Conservation (phyloP, 768 basidiomycete genomes). For the Auriculariales sp. region DNA sequence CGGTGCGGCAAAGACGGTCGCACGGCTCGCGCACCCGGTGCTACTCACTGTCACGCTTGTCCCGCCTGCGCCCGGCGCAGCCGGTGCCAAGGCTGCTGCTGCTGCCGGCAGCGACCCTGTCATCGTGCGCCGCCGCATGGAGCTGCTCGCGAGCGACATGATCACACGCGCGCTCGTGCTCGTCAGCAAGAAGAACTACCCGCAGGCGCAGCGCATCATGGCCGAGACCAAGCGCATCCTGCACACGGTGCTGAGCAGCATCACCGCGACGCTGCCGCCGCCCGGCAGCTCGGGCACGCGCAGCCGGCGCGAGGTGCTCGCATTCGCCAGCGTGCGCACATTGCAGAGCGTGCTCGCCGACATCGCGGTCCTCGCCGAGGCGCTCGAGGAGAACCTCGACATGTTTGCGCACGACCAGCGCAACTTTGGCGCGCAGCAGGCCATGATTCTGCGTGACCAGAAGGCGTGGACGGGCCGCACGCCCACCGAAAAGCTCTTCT, state of each 20-base stretch:
- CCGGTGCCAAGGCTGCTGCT: no score
- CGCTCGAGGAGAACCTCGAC: constrained; percentile 80
- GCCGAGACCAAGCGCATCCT: constrained; percentile 85
- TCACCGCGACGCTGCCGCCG: constrained; percentile 56
- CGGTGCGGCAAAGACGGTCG: constrained; percentile 63
- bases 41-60: constrained; percentile 88
- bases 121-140: constrained; percentile 90
- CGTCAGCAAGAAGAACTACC: constrained; percentile 79
- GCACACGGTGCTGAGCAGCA: constrained; percentile 76
- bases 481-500: constrained; percentile 83
- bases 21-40: constrained; percentile 82
- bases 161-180: constrained; percentile 87
- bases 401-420: constrained; percentile 87
- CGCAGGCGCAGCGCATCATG: constrained; percentile 82
- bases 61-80: constrained; percentile 30
- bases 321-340: constrained; percentile 57
- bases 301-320: constrained; percentile 67
- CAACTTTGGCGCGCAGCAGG: constrained; percentile 97
- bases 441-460: constrained; percentile 91
- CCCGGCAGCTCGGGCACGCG: constrained; percentile 32
- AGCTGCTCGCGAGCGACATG: constrained; percentile 93
- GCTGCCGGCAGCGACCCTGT: constrained; percentile 49
- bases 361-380: constrained; percentile 74
- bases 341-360: constrained; percentile 80
- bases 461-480: constrained; percentile 90